Base-by-base conservation (phyloP, 2,329 filamentous ascomycete genomes). In the Talaromyces sp. region DNA sequence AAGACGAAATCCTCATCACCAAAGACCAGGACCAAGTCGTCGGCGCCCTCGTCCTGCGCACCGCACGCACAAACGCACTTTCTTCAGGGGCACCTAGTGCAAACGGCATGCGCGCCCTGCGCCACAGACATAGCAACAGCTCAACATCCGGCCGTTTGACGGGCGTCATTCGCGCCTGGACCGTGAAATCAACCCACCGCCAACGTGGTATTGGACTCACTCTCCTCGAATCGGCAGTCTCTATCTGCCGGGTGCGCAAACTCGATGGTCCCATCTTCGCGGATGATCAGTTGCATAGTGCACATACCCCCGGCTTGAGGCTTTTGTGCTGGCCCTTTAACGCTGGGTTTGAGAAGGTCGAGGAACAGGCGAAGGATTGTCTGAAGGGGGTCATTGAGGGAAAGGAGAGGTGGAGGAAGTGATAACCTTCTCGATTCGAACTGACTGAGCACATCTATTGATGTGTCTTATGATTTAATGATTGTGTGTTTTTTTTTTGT, bases 111-210 rank as follows among this genome's bases (percentile, higher is more conserved):
- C 65, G 67, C 45, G 68, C 68, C 31, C 61, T 69, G 17, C 63
- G 67, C 37, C 71, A 69, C 33, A 65, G 49, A 27, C 67, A 67
- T 25, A 70, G 68, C 61, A 67, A 66, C 57, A 64, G 66, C 61
- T 58, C 61, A 25, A 50, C 56, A 8, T 58, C 66, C 41, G 61
- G 64, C 11, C 70, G 31, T 33, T 67, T 57, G 47, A 69, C 50
- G 62, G 70, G 70, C 67, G 82, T 92, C 61, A 88, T 96, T 65
- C 85, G 90, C 50, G 92, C 90, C 2, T 96, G 92, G 92, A 92
- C 91, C 2, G 90, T 91, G 3, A 84, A 84, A 72, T 78, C 88
- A 61, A 83, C 83, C 70, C 91, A 91, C 75, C 84, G 92, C 47
- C 82, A 85, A 57, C 87, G 86, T 69, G 91, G 92, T 3, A 82